Percentiles rank a stretch among this genome's conserved stretches.
Conservation (phyloP, 345 rosid species). For the Gynandropsis gynandra region DNA sequence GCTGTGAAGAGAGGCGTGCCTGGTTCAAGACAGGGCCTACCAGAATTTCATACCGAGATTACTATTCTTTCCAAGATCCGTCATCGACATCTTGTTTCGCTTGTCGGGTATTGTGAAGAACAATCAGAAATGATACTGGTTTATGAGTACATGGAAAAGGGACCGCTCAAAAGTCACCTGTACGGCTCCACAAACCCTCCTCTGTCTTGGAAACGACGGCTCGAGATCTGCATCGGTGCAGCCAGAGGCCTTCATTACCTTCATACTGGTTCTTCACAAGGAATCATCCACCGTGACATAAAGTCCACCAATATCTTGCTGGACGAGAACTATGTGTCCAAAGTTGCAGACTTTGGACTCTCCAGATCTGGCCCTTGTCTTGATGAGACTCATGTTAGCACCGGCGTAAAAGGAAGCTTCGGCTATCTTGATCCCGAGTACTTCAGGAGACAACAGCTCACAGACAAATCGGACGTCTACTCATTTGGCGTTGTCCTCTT, state of each 20-base stretch:
- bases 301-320: constrained; percentile 74
- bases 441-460: constrained; percentile 55
- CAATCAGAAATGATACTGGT: constrained; percentile 90
- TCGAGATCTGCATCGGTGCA: constrained; percentile 64
- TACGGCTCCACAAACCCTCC: constrained; percentile 55
- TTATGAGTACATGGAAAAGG: constrained; percentile 93
- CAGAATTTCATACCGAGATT: constrained; percentile 89
- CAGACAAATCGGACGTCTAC: constrained; percentile 59
- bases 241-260: constrained; percentile 78
- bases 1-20: constrained; percentile 91
- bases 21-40: constrained; percentile 92
- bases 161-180: constrained; percentile 76
- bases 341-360: constrained; percentile 97
- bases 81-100: constrained; percentile 88
- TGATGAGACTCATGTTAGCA: constrained; percentile 88
- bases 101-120: constrained; percentile 89
- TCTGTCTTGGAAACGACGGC: constrained; percentile 79
- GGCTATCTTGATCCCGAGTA: constrained; percentile 97
- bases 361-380: constrained; percentile 93
- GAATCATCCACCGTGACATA: constrained; percentile 78
- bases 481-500: constrained; percentile 89
- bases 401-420: constrained; percentile 94
- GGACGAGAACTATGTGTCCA: constrained; percentile 50
- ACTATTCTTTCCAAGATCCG: constrained; percentile 73
- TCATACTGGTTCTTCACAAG: constrained; percentile 74